Conservation (phyloP, 2,329 filamentous ascomycete species). For the Alternaria consortialis region DNA sequence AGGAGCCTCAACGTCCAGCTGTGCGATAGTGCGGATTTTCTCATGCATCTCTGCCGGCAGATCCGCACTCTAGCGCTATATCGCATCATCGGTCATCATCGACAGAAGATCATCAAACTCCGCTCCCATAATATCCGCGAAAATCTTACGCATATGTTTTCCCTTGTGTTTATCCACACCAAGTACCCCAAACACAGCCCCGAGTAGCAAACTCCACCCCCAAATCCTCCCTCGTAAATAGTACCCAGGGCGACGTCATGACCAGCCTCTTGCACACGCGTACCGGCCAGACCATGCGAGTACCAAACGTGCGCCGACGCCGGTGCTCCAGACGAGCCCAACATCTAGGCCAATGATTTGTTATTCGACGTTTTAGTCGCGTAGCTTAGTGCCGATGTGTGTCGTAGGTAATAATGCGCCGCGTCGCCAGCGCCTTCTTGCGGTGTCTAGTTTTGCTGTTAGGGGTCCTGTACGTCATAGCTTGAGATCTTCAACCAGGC, state of each 20-base stretch:
- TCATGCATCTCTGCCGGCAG: conserved; percentile 4
- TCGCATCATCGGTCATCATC: conserved; percentile 5
- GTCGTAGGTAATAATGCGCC: conserved; percentile 16
- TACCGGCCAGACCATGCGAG: conserved; percentile 8
- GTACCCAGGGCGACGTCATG: conserved; percentile 11
- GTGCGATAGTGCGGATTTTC: background rate
- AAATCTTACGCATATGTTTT: background rate
- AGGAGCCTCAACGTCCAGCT: background rate
- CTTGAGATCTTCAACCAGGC: conserved; percentile 14
- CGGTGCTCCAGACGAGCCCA: conserved; percentile 14
- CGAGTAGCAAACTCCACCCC: background rate
- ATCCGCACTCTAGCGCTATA: conserved; percentile 7
- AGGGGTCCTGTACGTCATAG: conserved; percentile 36
- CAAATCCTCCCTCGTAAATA: background rate
- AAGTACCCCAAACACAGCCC: conserved; percentile 6
- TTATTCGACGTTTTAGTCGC: background rate
- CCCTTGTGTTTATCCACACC: background rate
- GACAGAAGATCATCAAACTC: conserved; percentile 6
- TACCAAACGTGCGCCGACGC: conserved; percentile 13
- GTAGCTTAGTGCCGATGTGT: conserved; percentile 24
- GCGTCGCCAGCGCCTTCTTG: conserved; percentile 11
- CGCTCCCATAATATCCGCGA: background rate
- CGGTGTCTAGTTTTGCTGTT: conserved; percentile 9
- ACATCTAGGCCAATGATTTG: conserved; percentile 14
- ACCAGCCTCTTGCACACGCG: conserved; percentile 19